Base-by-base conservation (phyloP, 805 yeast species). In the Wickerhamiella dianesei region DNA sequence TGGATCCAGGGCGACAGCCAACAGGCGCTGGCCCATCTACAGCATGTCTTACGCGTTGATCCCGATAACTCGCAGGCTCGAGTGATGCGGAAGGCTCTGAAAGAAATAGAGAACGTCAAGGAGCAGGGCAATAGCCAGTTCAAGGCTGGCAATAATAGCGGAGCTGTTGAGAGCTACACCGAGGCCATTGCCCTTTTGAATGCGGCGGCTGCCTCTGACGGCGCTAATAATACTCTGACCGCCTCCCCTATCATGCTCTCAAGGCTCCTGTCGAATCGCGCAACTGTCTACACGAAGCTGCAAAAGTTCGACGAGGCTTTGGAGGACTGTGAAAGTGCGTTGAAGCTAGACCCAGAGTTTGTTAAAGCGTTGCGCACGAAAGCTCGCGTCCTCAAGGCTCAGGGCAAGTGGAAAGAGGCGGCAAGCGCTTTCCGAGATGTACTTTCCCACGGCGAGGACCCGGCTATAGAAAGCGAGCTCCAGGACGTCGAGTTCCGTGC, bases 301-400 rank as follows among this genome's bases (percentile, higher is more conserved):
- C 95, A 86, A 56, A 76, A 76, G 54, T 80, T 80, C 60, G 94
- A 89, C 3, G 74, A 75, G 49, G 94, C 95, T 0, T 71, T 88
- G 2, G 66, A 62, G 14, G 96, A 89, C 64, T 78, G 94, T 58
- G 77, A 78, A 39, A 66, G 65, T 20, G 80, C 96, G 0, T 67
- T 89, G 40, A 73, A 70, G 42, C 59, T 79, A 6, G 92, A 89
- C 59, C 71, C 77, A 1, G 61, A 67, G n/a, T 83, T 84, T 58
- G 65, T 77, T 35, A 89, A 89, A 64, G 94, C 62, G 19, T 54
- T 64, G 45, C 57, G 63, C 49, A 60, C 69, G 44, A 56, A 59
- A 48, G 72, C 72, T 6, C 63, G 72, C 20, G 66, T 66, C 1
- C 56, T 65, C 21, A 62, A 63, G 32, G 56, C 59, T 46, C 58